Base-by-base conservation (phyloP, 108 stramenopile genomes). In the Cyclotella choctawhatcheeana region DNA sequence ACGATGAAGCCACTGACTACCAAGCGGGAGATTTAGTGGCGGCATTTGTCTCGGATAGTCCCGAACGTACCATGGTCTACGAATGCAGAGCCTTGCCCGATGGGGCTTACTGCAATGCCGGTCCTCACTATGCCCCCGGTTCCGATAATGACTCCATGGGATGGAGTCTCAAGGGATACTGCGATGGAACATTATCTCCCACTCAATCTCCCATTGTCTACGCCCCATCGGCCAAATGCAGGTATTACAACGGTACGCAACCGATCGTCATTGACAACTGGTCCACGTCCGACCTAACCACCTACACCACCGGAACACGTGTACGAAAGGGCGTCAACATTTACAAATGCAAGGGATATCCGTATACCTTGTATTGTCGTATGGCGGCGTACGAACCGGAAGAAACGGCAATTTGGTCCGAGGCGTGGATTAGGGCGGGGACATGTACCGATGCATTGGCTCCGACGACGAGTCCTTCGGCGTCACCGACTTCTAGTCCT, bases 111-210 rank as follows among this genome's bases (percentile, higher is more conserved):
- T 69, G 68, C 54, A 69, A 69, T 44, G 55, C 54, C 13, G 55
- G 52, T 3, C 33, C 12, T 30, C 32, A 52, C 50, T 67, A 26
- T 37, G 24, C 66, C 25, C 66, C 66, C 2, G 50, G 27, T 2
- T 34, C 32, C 22, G 34, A 27, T 20, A 53, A 67, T 24, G 34
- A 34, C 3, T 12, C 2, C 34, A 55, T 69, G 53, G 68, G 44
- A n/a, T 69, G 68, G 68, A 69, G 54, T 27, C 21, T 44, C 3
- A 44, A 44, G 37, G 68, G 68, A 58, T 40, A 25, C 17, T 69
- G 68, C 21, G 33, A 27, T 14, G 68, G 54, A 25, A 69, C 68
- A 5, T 17, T 69, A 1, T 3, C 68, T 8, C 68, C 68, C 25
- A 69, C 68, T 29, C 14, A 34, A 7, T 26, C 54, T 27, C 68